Conservation (phyloP, 2,329 filamentous ascomycete genomes). For the Trichoderma citrinoviride region DNA sequence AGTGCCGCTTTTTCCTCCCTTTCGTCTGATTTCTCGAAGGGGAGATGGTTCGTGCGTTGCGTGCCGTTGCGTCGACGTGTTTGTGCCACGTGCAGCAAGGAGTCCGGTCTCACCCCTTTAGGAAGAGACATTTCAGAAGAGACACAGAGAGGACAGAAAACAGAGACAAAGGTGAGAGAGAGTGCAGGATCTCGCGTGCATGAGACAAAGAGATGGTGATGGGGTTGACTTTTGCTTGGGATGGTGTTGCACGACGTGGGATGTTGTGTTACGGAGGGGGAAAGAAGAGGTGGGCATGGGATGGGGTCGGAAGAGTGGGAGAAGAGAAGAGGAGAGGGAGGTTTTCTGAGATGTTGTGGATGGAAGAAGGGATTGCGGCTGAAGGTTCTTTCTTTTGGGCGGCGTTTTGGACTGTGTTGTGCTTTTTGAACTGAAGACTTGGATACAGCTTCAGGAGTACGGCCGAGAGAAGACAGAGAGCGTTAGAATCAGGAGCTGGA, state of each 20-base stretch:
- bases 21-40: no score
- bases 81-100: conserved; percentile 14
- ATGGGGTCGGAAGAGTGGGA: no score
- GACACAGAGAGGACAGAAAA: no score
- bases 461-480: not conserved
- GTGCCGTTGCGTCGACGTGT: no score
- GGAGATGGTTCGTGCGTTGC: no score
- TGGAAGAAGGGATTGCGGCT: conserved; percentile 7
- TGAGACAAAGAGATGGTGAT: conserved; percentile 12
- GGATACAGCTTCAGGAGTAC: not conserved
- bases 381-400: conserved; percentile 17
- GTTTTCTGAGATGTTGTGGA: no score
- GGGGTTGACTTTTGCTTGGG: not conserved
- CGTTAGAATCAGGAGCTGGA: not conserved
- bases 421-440: no score
- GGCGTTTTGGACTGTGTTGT: conserved; percentile 3
- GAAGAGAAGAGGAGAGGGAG: no score
- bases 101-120: not conserved
- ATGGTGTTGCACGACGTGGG: conserved; percentile 8
- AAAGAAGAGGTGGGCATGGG: not conserved
- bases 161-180: not conserved
- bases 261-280: conserved; percentile 12
- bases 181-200: conserved; percentile 16
- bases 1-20: no score
- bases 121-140: not conserved